Evolutionary conservation across 2,329 filamentous ascomycete genomes (phyloP).

Genomic region (Neurospora sp.): DNA sequence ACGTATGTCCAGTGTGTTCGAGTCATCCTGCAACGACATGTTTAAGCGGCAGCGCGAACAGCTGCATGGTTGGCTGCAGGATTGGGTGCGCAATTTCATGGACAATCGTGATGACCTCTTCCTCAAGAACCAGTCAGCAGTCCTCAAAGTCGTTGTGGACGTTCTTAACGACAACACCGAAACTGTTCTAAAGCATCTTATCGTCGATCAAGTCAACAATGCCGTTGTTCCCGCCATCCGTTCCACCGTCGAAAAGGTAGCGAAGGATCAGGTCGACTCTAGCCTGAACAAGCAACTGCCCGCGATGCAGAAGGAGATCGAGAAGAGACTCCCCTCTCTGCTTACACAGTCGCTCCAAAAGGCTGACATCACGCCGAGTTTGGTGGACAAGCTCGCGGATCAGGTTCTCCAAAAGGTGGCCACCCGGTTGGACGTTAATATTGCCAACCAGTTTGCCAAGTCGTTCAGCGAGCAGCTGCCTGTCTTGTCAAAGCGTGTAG

Average conservation of each 20-base stretch:
- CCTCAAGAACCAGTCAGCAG: conserved; percentile 53
- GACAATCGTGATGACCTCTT: conserved; percentile 27
- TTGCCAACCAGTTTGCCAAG: conserved; percentile 59
- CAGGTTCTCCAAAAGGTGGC: conserved; percentile 55
- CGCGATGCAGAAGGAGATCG: conserved; percentile 62
- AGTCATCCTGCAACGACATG: conserved; percentile 31
- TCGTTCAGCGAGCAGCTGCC: conserved; percentile 57
- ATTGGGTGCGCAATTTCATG: conserved; percentile 37
- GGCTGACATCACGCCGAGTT: conserved; percentile 43
- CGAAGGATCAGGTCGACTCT: conserved; percentile 62
- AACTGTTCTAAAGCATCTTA: conserved; percentile 66
- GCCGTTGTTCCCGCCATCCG: conserved; percentile 67
- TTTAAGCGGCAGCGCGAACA: conserved; percentile 33
- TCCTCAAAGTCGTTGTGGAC: conserved; percentile 48
- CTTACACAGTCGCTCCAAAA: conserved; percentile 61
- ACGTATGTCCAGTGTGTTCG: conserved; percentile 37
- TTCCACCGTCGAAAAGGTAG: conserved; percentile 53
- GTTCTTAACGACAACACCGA: conserved; percentile 54
- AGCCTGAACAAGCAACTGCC: conserved; percentile 59
- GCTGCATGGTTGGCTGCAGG: background rate
- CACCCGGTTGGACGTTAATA: conserved; percentile 34
- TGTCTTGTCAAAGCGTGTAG: conserved; percentile 53
- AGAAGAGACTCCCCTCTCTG: conserved; percentile 55
- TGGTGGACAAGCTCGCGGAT: conserved; percentile 59
- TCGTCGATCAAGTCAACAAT: conserved; percentile 64